Conservation (phyloP, 768 basidiomycete species). For the Imleria badia region DNA sequence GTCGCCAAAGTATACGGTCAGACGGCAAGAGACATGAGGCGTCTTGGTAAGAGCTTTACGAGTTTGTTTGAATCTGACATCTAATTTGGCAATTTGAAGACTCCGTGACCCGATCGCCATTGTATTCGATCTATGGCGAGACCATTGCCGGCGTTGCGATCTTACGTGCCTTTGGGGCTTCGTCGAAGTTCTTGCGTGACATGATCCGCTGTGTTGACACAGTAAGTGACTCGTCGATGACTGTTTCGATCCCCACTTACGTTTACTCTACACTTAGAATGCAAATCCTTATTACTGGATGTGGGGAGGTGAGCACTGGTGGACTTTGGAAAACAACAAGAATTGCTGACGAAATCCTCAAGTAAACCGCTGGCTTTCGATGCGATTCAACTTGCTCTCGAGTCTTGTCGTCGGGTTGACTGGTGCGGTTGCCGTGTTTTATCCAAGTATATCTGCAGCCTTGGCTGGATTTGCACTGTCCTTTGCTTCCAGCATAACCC, state of each 20-base stretch:
- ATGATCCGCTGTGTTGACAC: slow-evolving; percentile 84
- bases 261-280: slow-evolving; percentile 35
- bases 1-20: slow-evolving; percentile 66
- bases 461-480: slow-evolving; percentile 85
- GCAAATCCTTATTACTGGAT: slow-evolving; percentile 86
- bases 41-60: slow-evolving; percentile 51
- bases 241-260: neutral
- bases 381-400: slow-evolving; percentile 83
- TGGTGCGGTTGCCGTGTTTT: slow-evolving; percentile 61
- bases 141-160: slow-evolving; percentile 53
- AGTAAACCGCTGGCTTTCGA: slow-evolving; percentile 91
- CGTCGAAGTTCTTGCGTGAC: slow-evolving; percentile 81
- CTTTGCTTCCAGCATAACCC: slow-evolving; percentile 75
- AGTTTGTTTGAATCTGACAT: neutral
- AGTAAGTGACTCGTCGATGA: slow-evolving; percentile 38
- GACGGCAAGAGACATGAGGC: slow-evolving; percentile 83
- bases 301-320: slow-evolving; percentile 65
- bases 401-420: slow-evolving; percentile 71
- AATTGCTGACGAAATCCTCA: slow-evolving; percentile 7
- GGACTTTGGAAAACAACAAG: neutral
- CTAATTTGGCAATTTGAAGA: slow-evolving; percentile 26
- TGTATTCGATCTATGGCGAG: slow-evolving; percentile 48
- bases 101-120: slow-evolving; percentile 48
- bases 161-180: slow-evolving; percentile 84
- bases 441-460: slow-evolving; percentile 74